Percentiles rank a stretch among this genome's conserved stretches.
Evolutionary conservation across 2,329 filamentous ascomycete genomes (phyloP).

Genomic region (Bisporella sp.): DNA sequence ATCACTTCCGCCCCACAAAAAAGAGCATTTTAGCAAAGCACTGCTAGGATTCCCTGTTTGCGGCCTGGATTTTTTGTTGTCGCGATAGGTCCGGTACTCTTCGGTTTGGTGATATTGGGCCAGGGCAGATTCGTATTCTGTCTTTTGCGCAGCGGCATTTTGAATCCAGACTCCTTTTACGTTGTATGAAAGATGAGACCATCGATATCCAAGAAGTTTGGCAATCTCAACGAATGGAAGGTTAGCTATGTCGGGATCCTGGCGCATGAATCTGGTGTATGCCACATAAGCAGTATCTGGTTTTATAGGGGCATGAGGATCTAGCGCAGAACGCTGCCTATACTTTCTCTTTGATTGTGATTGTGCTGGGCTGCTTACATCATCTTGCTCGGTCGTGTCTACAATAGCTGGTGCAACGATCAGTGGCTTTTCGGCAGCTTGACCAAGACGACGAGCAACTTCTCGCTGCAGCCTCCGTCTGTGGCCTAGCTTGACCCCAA

Average conservation of each 20-base stretch:
- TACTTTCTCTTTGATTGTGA: constrained; percentile 62
- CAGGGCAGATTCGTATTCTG: constrained; percentile 68
- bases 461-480: constrained; percentile 76
- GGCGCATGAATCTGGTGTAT: constrained; percentile 78
- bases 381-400: constrained; percentile 41
- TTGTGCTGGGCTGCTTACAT: constrained; percentile 25
- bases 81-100: constrained; percentile 41
- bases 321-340: constrained; percentile 69
- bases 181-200: constrained; percentile 61
- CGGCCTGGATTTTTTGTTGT: too few species aligned
- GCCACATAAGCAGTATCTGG: constrained; percentile 79
- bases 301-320: constrained; percentile 72
- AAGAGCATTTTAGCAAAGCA: constrained; percentile 55
- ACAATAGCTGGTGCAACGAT: constrained; percentile 54
- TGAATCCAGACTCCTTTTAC: constrained; percentile 69
- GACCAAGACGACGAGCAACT: constrained; percentile 49
- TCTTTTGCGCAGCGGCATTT: constrained; percentile 66
- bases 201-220: constrained; percentile 74
- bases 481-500: constrained; percentile 75
- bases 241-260: constrained; percentile 68
- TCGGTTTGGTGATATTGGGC: constrained; percentile 71
- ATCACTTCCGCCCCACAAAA: too few species aligned
- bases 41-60: constrained; percentile 47
- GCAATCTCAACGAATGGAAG: constrained; percentile 79
- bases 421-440: constrained; percentile 32